Evolutionary conservation across 2,329 filamentous ascomycete species (phyloP), one percentile per base, ranked within the genome.

Genomic region (Hypoxylon sp.): DNA sequence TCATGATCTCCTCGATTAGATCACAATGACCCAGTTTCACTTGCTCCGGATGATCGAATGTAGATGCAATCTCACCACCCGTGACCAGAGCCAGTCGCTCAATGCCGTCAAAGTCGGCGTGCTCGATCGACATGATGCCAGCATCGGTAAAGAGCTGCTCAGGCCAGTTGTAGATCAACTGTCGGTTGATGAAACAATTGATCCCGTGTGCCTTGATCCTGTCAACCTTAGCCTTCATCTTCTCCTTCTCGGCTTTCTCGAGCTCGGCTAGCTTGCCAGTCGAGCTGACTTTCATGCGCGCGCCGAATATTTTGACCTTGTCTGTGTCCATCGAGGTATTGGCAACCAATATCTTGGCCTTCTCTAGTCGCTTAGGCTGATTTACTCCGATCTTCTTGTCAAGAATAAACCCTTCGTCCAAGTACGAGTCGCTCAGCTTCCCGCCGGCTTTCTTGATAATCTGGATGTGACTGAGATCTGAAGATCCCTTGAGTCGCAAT

Each of bases 321-420:
- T 99, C 96, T 34, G 96, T 99, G 81, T 99, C 96, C 96, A 99
- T 99, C 11, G 94, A 92, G 8, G 96, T 99, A 83, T 99, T 99
- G 70, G 96, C 96, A 21, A 99, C 92, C 61, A 99, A 82, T 71
- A 99, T 99, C 85, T 98, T 99, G 71, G 95, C 96, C 79, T 99
- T 98, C 80, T 98, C 95, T 75, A 99, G 85, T 63, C 94, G 87
- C 86, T 98, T 98, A 58, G 96, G 96, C 81, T 99, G 96, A 84
- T 98, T 98, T 63, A 98, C 95, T 72, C 96, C 96, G 71, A 99
- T 97, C 84, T 95, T 97, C 88, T 99, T 99, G 84, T 99, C 96
- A 58, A 99, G 85, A 76, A 99, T 98, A 83, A 99, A 99, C 4
- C 96, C 96, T 75, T 97, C 94, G 77, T 99, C 96, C 43, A 99